phyloP scores from a whole-genome alignment of 2,329 filamentous ascomycete genomes.

The Chrysosphaeria jannelii region DNA sequence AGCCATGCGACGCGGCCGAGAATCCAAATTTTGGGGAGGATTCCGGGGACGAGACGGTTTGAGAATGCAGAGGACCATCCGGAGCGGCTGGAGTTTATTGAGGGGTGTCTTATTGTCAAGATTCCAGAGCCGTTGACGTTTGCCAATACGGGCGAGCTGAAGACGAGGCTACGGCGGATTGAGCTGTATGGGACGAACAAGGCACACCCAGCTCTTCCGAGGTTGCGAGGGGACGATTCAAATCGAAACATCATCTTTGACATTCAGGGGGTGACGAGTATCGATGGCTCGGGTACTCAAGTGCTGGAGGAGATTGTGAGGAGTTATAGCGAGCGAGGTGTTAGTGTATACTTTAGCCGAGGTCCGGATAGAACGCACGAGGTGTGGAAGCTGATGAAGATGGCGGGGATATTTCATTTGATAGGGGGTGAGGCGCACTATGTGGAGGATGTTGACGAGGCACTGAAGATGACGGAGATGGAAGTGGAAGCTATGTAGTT shows the following conservation, averaged over 20 bases:
- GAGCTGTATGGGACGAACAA: constrained; percentile 70
- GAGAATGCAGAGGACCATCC: constrained; percentile 56
- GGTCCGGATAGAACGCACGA: constrained; percentile 17
- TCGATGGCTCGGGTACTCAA: constrained; percentile 81
- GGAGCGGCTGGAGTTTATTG: constrained; percentile 56
- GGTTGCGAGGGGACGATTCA: constrained; percentile 43
- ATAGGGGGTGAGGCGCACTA: constrained; percentile 56
- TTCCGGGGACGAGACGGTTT: constrained; percentile 57
- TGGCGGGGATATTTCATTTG: constrained; percentile 59
- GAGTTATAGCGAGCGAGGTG: constrained; percentile 45
- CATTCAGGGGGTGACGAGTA: constrained; percentile 81
- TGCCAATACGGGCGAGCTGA: constrained; percentile 81
- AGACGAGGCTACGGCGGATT: constrained; percentile 50
- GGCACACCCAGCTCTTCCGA: constrained; percentile 66
- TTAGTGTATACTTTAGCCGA: constrained; percentile 44
- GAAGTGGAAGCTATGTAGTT: too few species aligned
- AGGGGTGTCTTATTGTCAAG: constrained; percentile 84
- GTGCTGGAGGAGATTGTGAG: constrained; percentile 73
- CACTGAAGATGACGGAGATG: constrained; percentile 49
- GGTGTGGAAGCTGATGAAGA: constrained; percentile 43
- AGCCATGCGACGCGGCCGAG: constrained; percentile 71
- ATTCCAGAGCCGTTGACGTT: constrained; percentile 93
- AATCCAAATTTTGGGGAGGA: constrained; percentile 82
- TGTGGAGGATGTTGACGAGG: constrained; percentile 57
- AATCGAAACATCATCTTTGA: constrained; percentile 91